Evolutionary conservation across 225 moss, liverwort and hornwort genomes (phyloP).

Genomic region (Sphagnum contortum): DNA sequence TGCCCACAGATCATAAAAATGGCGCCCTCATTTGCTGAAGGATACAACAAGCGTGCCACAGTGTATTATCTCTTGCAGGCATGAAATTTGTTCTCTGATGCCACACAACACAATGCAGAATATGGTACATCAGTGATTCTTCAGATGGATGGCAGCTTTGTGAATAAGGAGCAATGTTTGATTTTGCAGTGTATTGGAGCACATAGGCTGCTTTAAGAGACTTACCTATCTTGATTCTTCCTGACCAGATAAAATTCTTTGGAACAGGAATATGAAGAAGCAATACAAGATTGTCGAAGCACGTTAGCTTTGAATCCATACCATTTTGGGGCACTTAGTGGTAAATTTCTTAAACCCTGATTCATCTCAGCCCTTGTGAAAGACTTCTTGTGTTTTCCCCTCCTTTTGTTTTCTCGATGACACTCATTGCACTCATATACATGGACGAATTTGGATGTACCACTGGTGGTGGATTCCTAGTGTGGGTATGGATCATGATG

Average conservation of each 20-base stretch:
- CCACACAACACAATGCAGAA: neutral
- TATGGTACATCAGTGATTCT: neutral
- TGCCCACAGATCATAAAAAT: conserved; percentile 25
- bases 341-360: conserved; percentile 5
- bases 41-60: conserved; percentile 57
- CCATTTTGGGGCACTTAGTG: conserved; percentile 53
- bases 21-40: conserved; percentile 50
- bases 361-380: no score
- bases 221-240: no score
- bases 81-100: neutral
- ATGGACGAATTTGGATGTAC: no score
- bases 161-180: no score
- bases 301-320: conserved; percentile 50
- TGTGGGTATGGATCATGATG: neutral
- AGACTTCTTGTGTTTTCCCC: no score
- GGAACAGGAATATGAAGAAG: conserved; percentile 46
- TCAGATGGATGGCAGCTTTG: no score
- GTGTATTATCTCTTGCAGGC: conserved; percentile 51
- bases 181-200: no score
- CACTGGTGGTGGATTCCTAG: no score
- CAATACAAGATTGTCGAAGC: conserved; percentile 45
- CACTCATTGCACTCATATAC: no score
- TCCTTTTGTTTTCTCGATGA: no score
- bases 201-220: no score
- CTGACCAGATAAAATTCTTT: no score